A percentile compares a stretch with the other conserved stretches of the same genome.
phyloP scores from a whole-genome alignment of 345 rosid genomes.

The Barbarea vulgaris region DNA sequence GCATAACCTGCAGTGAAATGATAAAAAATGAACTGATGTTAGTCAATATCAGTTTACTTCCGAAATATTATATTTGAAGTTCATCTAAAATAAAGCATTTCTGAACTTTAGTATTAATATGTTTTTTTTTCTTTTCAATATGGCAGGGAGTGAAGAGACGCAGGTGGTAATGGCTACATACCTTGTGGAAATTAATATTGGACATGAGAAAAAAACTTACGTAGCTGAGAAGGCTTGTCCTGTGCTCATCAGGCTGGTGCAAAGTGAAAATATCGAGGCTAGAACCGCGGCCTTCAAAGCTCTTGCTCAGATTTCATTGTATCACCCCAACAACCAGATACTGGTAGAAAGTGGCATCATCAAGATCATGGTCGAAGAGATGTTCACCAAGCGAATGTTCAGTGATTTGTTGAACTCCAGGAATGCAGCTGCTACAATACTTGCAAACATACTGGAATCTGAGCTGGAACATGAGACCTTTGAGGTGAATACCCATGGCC shows the following conservation, averaged over 20 bases:
- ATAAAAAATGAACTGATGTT: conserved; percentile 4
- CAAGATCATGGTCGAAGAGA: conserved; percentile 70
- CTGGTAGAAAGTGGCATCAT: conserved; percentile 63
- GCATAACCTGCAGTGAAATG: conserved; percentile 6
- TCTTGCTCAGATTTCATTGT: conserved; percentile 66
- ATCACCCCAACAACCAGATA: conserved; percentile 61
- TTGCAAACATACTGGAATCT: conserved; percentile 76
- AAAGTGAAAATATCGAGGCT: conserved; percentile 50
- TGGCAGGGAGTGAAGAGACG: conserved; percentile 66
- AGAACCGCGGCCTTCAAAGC: conserved; percentile 70
- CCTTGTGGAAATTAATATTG: conserved; percentile 68
- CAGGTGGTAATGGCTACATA: conserved; percentile 73
- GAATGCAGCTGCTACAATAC: conserved; percentile 70
- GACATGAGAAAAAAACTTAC: conserved; percentile 55
- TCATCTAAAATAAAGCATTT: conserved; percentile 10
- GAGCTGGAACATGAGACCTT: conserved; percentile 61
- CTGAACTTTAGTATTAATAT: too few relatives aligned
- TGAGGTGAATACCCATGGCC: conserved; percentile 62
- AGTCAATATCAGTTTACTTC: neutral
- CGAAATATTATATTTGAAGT: conserved; percentile 13
- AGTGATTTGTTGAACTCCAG: conserved; percentile 64
- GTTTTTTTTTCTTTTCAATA: neutral
- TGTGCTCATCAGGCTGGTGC: conserved; percentile 65
- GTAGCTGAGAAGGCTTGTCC: conserved; percentile 75
- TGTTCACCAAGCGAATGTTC: conserved; percentile 57